Conservation (phyloP, 345 rosid genomes). For the Salix brachista region DNA sequence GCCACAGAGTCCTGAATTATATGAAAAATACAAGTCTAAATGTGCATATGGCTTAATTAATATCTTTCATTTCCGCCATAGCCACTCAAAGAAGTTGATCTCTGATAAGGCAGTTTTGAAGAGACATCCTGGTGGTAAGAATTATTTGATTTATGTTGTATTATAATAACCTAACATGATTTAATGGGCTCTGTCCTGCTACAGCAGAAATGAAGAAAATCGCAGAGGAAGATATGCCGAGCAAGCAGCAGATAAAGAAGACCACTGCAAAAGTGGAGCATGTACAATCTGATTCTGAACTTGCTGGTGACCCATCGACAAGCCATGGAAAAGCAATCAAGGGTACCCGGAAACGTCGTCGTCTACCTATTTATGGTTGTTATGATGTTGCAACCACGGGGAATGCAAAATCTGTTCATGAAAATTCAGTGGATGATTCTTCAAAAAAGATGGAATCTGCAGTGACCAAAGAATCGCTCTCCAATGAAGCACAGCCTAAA, state of each 20-base stretch:
- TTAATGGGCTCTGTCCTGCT: not conserved
- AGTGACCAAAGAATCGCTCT: slow-evolving; percentile 15
- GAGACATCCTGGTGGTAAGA: slow-evolving; percentile 44
- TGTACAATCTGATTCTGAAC: slow-evolving; percentile 28
- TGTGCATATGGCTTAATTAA: slow-evolving; percentile 52
- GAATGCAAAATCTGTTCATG: slow-evolving; percentile 17
- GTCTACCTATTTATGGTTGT: slow-evolving; percentile 27
- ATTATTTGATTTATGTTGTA: not conserved
- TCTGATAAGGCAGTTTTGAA: slow-evolving; percentile 29
- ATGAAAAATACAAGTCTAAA: slow-evolving; percentile 60
- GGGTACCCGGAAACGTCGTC: slow-evolving; percentile 14
- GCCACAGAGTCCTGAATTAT: slow-evolving; percentile 52
- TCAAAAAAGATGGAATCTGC: slow-evolving; percentile 13
- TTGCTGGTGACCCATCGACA: slow-evolving; percentile 11
- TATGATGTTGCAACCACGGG: slow-evolving; percentile 22
- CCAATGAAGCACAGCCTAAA: slow-evolving; percentile 18
- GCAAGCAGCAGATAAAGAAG: slow-evolving; percentile 33
- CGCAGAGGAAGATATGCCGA: slow-evolving; percentile 27
- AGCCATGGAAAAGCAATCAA: slow-evolving; percentile 25
- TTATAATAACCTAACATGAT: no score
- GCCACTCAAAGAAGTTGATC: slow-evolving; percentile 47
- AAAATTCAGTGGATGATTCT: slow-evolving; percentile 27
- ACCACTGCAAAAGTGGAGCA: slow-evolving; percentile 23
- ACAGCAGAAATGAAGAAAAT: slow-evolving; percentile 15
- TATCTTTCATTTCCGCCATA: slow-evolving; percentile 47